Base-by-base conservation (phyloP, 805 yeast species). In the Yarrowia sp. region DNA sequence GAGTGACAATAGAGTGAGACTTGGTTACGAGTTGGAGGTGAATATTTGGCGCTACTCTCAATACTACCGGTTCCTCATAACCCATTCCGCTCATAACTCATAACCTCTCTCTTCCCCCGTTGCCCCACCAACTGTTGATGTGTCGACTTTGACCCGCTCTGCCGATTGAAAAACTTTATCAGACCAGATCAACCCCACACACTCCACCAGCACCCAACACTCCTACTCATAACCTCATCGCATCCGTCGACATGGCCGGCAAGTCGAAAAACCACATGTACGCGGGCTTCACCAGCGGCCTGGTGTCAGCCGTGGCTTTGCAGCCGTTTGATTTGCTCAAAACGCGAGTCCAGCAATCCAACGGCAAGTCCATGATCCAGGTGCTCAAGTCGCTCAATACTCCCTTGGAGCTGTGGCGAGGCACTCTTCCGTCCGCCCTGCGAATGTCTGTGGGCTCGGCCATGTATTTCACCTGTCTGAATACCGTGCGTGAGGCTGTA, bases 361-460 rank as follows among this genome's bases (percentile, higher is more conserved):
- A 68, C n/a, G 67, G 67, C 19, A 56, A 68, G 26, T 66, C 73
- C 10, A 16, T 74, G n/a, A 38, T 68, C 26, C 44, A 68, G 11
- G 67, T 71, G 11, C 21, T 75, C 21, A 67, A 65, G 67, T 72
- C 63, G 32, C 43, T 70, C n/a, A 41, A 38, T 14, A 61, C 69
- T 1, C 66, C 72, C 4, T 17, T 73, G 54, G 85, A 86, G 61
- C 78, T 92, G 41, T 95, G 99, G 99, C 81, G 97, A 64, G 99
- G 99, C 0, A 93, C 97, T 0, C 71, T 92, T 40, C 97, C 99
- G 0, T 90, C 97, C 21, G 92, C 96, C 0, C 70, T 93, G 26
- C 80, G 99, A 66, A 93, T 97, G 0, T 90, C 97, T 0, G 79
- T 90, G 12, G 99, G 99, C 0, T 88, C 96, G 46, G 97, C 95